Evolutionary conservation across 768 basidiomycete genomes (phyloP), one percentile per base, ranked within the genome.

Genomic region (Mycena sanguinolenta): DNA sequence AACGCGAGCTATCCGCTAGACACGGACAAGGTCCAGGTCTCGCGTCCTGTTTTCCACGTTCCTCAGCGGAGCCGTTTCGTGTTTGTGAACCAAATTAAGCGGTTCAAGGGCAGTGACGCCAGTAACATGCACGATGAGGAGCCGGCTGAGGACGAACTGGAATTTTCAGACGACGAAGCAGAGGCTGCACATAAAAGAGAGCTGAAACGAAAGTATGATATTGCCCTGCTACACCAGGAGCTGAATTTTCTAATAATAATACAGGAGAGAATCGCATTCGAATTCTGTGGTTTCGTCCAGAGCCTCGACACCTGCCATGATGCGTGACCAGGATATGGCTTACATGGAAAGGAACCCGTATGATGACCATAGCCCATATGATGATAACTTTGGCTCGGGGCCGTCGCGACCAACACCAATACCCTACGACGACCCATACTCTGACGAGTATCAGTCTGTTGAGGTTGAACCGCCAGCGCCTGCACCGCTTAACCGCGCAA

Each of bases 91-190:
- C 88, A 91, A 54, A 86, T 98, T 54, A 87, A 88, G 68, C 85
- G 82, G 21, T 78, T 89, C 70, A 96, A 91, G 77, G 97, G 97
- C 49, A 96, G 94, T 72, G 97, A 99, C 74, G 97, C 97, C 25
- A 95, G 94, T 76, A 99, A 98, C 77, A 85, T 96, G 13, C 90
- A 96, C 73, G 97, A 99, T 77, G 97, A 99, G 80, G 97, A 99
- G 78, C 92, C 95, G 3, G 93, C 85, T 2, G 96, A 95, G 23
- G 89, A 95, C 64, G 97, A 98, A 77, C 76, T 95, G 34, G 97
- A 99, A 77, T 99, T 97, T 80, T 96, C 94, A 4, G 97, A 99
- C 73, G 97, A 99, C 74, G 97, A 99, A 78, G 87, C 91, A 63
- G 97, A 99, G 79, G 89, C 90, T 21, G 90, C 89, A 32, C 87